Evolutionary conservation across 2,329 filamentous ascomycete genomes (phyloP).

Genomic region (Botrytis pseudocinerea): DNA sequence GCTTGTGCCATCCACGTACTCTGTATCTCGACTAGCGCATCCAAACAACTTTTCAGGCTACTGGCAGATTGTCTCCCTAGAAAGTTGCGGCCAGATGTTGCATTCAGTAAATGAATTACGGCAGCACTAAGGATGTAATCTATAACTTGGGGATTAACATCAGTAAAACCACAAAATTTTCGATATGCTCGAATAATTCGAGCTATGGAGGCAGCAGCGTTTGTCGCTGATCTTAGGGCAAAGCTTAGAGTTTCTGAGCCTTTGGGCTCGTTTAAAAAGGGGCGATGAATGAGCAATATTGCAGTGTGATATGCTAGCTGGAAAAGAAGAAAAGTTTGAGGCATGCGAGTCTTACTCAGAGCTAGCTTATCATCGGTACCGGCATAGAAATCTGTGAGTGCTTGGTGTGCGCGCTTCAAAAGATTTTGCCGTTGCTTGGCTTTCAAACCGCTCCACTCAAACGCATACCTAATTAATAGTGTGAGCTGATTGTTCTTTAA

Average conservation of each 20-base stretch:
- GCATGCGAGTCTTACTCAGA: conserved; percentile 9
- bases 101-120: conserved; percentile 4
- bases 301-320: conserved; percentile 10
- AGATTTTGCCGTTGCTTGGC: conserved; percentile 6
- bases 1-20: conserved; percentile 6
- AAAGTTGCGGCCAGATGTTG: conserved; percentile 4
- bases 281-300: conserved; percentile 3
- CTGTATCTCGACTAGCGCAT: conserved; percentile 1
- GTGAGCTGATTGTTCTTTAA: background rate
- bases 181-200: conserved; percentile 6
- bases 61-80: conserved; percentile 12
- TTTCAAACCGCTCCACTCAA: background rate
- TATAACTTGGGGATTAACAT: background rate
- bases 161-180: conserved; percentile 3
- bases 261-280: conserved; percentile 1
- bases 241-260: conserved; percentile 6
- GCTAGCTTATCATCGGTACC: background rate
- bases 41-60: background rate
- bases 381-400: conserved; percentile 2
- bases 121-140: conserved; percentile 4
- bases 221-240: conserved; percentile 8
- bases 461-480: background rate
- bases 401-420: background rate
- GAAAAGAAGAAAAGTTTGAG: conserved; percentile 12
- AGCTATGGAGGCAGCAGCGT: conserved; percentile 1